A percentile compares a stretch with the other conserved stretches of the same genome.
Conservation (phyloP, 148 eudicot genomes). For the Nyssa sinensis region DNA sequence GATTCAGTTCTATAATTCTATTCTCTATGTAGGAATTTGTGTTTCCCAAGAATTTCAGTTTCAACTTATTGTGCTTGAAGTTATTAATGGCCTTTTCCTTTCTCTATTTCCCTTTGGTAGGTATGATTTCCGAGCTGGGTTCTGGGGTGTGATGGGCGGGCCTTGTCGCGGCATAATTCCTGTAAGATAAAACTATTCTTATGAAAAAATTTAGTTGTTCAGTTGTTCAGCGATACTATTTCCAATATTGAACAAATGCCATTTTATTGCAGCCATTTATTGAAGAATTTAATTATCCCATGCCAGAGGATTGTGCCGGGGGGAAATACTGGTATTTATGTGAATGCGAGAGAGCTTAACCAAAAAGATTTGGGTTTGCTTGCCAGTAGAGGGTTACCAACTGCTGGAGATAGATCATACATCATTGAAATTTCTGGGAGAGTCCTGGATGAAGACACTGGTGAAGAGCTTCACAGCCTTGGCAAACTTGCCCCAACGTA, state of each 20-base stretch:
- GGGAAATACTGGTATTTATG: conserved; percentile 73
- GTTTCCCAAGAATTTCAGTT: neutral
- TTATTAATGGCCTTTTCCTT: neutral
- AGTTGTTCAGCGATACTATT: neutral
- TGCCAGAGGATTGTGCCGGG: conserved; percentile 78
- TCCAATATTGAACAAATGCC: neutral
- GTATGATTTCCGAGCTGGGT: conserved; percentile 95
- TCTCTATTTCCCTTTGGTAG: conserved; percentile 32
- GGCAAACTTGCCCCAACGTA: conserved; percentile 99
- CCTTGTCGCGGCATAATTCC: conserved; percentile 97
- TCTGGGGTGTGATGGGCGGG: conserved; percentile 96
- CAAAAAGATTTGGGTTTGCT: conserved; percentile 74
- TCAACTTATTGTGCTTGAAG: neutral
- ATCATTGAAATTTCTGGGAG: conserved; percentile 77
- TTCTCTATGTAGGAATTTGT: neutral
- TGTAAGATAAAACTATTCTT: conserved; percentile 46
- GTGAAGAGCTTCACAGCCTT: conserved; percentile 83
- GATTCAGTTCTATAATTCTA: neutral
- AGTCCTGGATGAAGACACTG: conserved; percentile 77
- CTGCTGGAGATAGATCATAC: conserved; percentile 59
- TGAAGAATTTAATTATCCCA: conserved; percentile 80
- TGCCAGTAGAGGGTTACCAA: conserved; percentile 75
- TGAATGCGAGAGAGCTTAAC: conserved; percentile 95
- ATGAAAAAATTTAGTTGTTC: neutral
- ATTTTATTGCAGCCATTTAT: conserved; percentile 69